Evolutionary conservation across 768 basidiomycete genomes (phyloP).

Genomic region (Hygrophorus pudorinus): DNA sequence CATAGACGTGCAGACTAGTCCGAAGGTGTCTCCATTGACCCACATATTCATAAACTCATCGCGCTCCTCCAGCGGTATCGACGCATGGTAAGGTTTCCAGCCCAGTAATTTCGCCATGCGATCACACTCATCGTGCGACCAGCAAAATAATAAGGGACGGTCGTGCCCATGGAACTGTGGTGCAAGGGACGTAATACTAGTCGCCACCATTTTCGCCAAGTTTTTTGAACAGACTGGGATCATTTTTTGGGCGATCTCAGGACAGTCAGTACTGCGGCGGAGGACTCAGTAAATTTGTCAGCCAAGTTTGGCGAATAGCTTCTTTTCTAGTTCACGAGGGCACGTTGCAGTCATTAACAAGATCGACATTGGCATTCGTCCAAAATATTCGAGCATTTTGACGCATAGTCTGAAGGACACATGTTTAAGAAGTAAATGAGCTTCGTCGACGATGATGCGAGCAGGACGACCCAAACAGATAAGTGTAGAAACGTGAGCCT

Average conservation of each 20-base stretch:
- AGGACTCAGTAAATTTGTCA: constrained; percentile 1
- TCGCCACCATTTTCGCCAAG: not conserved
- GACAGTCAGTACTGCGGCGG: not conserved
- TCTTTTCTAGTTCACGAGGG: not conserved
- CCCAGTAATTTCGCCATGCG: constrained; percentile 1
- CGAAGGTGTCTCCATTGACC: not conserved
- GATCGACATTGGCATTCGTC: not conserved
- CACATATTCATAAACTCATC: not conserved
- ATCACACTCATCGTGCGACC: not conserved
- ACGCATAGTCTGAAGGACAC: constrained; percentile 1
- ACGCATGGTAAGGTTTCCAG: constrained; percentile 3
- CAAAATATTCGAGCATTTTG: not conserved
- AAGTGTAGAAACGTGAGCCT: not conserved
- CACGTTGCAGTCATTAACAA: constrained; percentile 1
- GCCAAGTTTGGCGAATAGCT: constrained; percentile 3
- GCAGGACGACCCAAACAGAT: not conserved
- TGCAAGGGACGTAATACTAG: not conserved
- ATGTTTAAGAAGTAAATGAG: constrained; percentile 1
- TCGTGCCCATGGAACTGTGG: not conserved
- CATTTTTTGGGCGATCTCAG: constrained; percentile 1
- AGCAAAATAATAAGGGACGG: constrained; percentile 2
- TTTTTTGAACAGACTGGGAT: not conserved
- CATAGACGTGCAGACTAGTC: constrained; percentile 3
- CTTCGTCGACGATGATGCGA: constrained; percentile 4
- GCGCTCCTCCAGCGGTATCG: not conserved